A percentile compares a stretch with the other conserved stretches of the same genome.
These are phyloP conservation scores for Plasmodium gonderi DNA, from an alignment of 169 alveolate species.

Conservation along the genomic window DNA sequence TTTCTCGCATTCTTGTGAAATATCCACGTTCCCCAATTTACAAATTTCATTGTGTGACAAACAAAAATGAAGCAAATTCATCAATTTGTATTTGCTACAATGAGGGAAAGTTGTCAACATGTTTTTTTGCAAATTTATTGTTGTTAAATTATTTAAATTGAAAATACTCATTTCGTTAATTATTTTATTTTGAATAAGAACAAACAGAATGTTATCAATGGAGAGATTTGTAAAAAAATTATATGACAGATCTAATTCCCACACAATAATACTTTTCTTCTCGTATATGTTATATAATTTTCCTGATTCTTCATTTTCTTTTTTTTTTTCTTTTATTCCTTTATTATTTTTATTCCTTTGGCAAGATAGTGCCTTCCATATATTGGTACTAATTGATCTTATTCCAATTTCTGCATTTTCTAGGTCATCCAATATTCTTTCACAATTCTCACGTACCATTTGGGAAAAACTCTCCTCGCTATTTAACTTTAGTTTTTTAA, in stretches of 20 bases:
- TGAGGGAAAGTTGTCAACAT: background rate
- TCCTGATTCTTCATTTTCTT: background rate
- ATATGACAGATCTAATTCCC: constrained; percentile 43
- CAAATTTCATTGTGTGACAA: constrained; percentile 19
- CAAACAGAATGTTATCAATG: background rate
- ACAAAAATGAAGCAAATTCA: background rate
- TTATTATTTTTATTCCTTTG: background rate
- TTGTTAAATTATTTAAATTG: constrained; percentile 2
- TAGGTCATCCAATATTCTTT: background rate
- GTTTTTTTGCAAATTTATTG: constrained; percentile 26
- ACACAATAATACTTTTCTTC: background rate
- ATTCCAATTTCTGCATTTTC: background rate
- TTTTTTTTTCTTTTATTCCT: background rate
- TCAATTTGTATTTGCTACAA: background rate
- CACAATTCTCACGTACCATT: background rate
- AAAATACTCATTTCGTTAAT: background rate
- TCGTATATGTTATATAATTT: background rate
- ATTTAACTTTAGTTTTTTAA: background rate
- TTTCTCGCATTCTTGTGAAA: too few species aligned
- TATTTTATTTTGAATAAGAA: background rate
- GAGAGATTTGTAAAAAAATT: constrained; percentile 14
- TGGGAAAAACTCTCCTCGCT: background rate
- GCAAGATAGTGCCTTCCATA: background rate
- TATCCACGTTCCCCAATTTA: background rate
- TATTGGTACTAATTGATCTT: background rate